Evolutionary conservation across 352 stramenopile species (phyloP).

Genomic region (Phytophthora pisi): DNA sequence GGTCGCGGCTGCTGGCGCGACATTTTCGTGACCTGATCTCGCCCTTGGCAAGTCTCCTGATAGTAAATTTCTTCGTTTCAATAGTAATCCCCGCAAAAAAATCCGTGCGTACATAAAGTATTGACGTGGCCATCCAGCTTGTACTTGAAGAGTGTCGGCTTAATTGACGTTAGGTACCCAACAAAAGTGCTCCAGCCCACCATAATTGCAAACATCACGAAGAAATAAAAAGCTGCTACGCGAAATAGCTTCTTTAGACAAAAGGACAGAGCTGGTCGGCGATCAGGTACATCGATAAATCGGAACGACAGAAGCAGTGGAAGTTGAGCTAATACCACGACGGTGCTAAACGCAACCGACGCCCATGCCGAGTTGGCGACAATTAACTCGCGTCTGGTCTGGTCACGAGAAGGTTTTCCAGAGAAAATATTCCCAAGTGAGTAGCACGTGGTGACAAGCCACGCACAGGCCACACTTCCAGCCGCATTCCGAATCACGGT

Average conservation of each 20-base stretch:
- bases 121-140: conserved; percentile 22
- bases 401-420: conserved; percentile 12
- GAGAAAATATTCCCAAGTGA: conserved; percentile 25
- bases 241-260: conserved; percentile 24
- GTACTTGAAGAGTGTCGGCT: conserved; percentile 16
- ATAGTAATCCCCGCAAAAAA: conserved; percentile 22
- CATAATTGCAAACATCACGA: conserved; percentile 11
- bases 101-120: conserved; percentile 7
- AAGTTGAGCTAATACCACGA: conserved; percentile 12
- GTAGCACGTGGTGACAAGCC: conserved; percentile 19
- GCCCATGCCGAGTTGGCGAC: conserved; percentile 18
- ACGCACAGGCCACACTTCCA: conserved; percentile 21
- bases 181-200: conserved; percentile 5
- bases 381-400: conserved; percentile 21
- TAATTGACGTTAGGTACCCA: conserved; percentile 7
- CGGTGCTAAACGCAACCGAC: conserved; percentile 11
- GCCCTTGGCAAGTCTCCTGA: conserved; percentile 17
- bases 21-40: conserved; percentile 1
- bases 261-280: conserved; percentile 13
- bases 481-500: conserved; percentile 13
- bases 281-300: conserved; percentile 15
- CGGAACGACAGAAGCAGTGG: conserved; percentile 16
- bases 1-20: not conserved
- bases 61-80: conserved; percentile 18
- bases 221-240: conserved; percentile 7